phyloP scores from a whole-genome alignment of 2,329 filamentous ascomycete species.

The Thelonectria rubi region DNA sequence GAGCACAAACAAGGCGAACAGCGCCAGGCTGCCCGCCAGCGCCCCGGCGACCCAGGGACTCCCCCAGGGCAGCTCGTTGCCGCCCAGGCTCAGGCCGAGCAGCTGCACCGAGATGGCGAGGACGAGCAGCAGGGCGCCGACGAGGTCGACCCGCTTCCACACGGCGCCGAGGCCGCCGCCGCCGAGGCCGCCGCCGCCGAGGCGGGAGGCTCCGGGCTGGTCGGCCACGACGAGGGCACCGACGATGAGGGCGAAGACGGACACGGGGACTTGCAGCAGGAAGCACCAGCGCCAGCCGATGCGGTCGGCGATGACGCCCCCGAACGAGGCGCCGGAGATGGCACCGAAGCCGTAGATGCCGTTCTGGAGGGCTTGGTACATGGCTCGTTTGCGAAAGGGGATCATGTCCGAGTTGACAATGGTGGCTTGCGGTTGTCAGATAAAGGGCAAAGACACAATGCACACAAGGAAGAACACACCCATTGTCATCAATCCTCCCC shows the following conservation, averaged over 20 bases:
- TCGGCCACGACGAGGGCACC: slow-evolving; percentile 63
- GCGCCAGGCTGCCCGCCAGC: slow-evolving; percentile 53
- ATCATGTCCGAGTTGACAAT: slow-evolving; percentile 73
- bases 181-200: slow-evolving; percentile 41
- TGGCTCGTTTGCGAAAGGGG: slow-evolving; percentile 62
- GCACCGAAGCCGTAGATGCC: slow-evolving; percentile 69
- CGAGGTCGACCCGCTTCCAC: slow-evolving; percentile 66
- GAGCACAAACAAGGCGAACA: slow-evolving; percentile 56
- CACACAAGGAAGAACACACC: slow-evolving; percentile 52
- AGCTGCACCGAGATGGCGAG: slow-evolving; percentile 66
- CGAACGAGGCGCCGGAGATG: slow-evolving; percentile 70
- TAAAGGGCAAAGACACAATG: background rate
- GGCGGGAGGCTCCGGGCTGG: slow-evolving; percentile 45
- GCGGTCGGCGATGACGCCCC: slow-evolving; percentile 69
- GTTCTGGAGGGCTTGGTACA: slow-evolving; percentile 70
- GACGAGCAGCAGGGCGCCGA: slow-evolving; percentile 65
- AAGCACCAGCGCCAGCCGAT: slow-evolving; percentile 77
- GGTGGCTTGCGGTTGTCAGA: slow-evolving; percentile 46
- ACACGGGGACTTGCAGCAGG: slow-evolving; percentile 68
- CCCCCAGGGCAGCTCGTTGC: slow-evolving; percentile 63
- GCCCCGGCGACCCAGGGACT: slow-evolving; percentile 58
- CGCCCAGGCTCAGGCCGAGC: slow-evolving; percentile 63
- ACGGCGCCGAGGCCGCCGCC: slow-evolving; percentile 49
- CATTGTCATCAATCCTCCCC: slow-evolving; percentile 75
- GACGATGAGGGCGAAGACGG: slow-evolving; percentile 61